Evolutionary conservation across 1,284 basidiomycete species (phyloP).

Genomic region (Thecaphora frezii): DNA sequence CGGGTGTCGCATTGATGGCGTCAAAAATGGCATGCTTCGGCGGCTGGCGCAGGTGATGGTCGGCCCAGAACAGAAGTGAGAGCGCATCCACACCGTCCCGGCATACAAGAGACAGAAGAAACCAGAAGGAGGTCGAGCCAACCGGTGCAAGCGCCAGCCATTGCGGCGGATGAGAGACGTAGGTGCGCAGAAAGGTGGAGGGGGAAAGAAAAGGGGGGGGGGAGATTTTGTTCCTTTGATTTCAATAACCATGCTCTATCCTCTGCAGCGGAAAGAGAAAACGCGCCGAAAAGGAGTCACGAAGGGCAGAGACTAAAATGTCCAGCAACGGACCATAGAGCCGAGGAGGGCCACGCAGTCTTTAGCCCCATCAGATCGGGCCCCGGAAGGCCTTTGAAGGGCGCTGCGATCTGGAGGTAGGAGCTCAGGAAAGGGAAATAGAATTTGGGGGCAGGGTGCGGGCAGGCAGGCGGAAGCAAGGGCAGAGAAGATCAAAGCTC

Average conservation of each 20-base stretch:
- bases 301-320: not conserved
- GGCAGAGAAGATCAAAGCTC: conserved; percentile 35
- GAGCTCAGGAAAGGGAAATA: not conserved
- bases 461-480: too few species aligned
- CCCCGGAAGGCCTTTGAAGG: too few species aligned
- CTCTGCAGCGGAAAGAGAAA: not conserved
- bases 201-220: conserved; percentile 1
- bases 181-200: not conserved
- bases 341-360: too few species aligned
- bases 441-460: not conserved
- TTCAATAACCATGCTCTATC: conserved; percentile 17
- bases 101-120: not conserved
- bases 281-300: not conserved
- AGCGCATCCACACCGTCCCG: too few species aligned
- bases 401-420: not conserved
- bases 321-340: too few species aligned
- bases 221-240: conserved; percentile 5
- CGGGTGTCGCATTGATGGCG: too few species aligned
- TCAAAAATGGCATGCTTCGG: too few species aligned
- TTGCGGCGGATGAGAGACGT: too few species aligned
- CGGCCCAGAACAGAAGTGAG: too few species aligned
- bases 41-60: too few species aligned
- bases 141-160: too few species aligned
- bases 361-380: too few species aligned
- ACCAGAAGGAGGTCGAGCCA: not conserved